Percentiles rank a stretch among this genome's conserved stretches.
phyloP scores from a whole-genome alignment of 352 stramenopile species.

The Phytophthora hibernalis region DNA sequence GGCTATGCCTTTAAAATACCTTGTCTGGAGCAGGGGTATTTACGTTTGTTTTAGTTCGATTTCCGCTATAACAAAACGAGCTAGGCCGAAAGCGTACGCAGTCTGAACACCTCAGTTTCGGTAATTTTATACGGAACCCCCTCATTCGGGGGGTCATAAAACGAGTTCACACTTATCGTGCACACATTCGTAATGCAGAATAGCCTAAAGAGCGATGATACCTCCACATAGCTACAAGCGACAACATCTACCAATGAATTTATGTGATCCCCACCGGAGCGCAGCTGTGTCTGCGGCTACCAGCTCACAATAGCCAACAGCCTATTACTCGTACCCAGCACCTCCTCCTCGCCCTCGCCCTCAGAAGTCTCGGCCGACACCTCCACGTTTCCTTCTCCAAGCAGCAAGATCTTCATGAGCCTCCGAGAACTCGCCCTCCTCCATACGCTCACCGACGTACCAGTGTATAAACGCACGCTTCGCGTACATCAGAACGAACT shows the following conservation, averaged over 20 bases:
- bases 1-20: too few relatives aligned
- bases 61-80: too few relatives aligned
- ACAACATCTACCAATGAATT: conserved; percentile 7
- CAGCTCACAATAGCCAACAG: conserved; percentile 65
- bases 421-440: conserved; percentile 99
- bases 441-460: conserved; percentile 99
- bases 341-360: conserved; percentile 94
- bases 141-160: too few relatives aligned
- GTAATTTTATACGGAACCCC: too few relatives aligned
- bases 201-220: not conserved
- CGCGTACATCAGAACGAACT: conserved; percentile 41
- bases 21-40: too few relatives aligned
- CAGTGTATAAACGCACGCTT: conserved; percentile 98
- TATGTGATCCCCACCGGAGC: conserved; percentile 12
- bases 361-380: conserved; percentile 53
- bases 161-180: not conserved
- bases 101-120: too few relatives aligned
- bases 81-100: too few relatives aligned
- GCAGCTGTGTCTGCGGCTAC: conserved; percentile 4
- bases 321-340: conserved; percentile 93
- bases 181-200: not conserved
- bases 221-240: not conserved
- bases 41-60: too few relatives aligned
- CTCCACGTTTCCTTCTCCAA: conserved; percentile 15
- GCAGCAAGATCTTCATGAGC: conserved; percentile 95